These are phyloP conservation scores for Mortierella sp. DNA, from an alignment of 371 early-diverging fungal genomes.

Conservation along the genomic window DNA sequence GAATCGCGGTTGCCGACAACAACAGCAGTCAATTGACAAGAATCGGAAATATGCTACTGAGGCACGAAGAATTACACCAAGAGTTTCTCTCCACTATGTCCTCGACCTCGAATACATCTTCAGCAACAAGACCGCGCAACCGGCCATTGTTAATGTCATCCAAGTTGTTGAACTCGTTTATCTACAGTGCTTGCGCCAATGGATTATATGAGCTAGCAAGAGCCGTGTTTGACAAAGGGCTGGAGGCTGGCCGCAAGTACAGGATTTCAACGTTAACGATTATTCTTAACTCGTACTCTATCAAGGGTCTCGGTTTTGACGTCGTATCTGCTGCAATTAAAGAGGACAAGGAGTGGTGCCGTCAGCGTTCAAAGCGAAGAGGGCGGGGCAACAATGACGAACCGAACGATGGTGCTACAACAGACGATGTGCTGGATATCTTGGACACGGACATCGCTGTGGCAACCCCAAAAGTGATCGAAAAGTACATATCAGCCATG, in stretches of 20 bases:
- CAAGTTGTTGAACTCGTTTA: slow-evolving; percentile 36
- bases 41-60: slow-evolving; percentile 33
- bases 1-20: slow-evolving; percentile 5
- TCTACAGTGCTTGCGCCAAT: slow-evolving; percentile 26
- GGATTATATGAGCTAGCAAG: slow-evolving; percentile 35
- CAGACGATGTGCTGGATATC: background rate
- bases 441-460: slow-evolving; percentile 11
- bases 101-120: background rate
- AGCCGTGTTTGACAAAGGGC: slow-evolving; percentile 28
- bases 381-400: background rate
- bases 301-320: slow-evolving; percentile 48
- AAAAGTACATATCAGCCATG: slow-evolving; percentile 31
- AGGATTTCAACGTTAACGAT: slow-evolving; percentile 23
- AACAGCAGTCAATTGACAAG: slow-evolving; percentile 24
- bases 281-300: slow-evolving; percentile 38
- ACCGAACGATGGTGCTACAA: background rate
- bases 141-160: slow-evolving; percentile 28
- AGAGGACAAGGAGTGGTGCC: background rate
- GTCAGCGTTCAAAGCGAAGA: background rate
- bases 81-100: background rate
- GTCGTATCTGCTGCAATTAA: slow-evolving; percentile 14
- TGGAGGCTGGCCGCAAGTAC: slow-evolving; percentile 30
- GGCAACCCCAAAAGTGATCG: slow-evolving; percentile 22
- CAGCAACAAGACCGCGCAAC: background rate
- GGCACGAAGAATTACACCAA: slow-evolving; percentile 16